phyloP scores from a whole-genome alignment of 257 asterid species.

The Rhazya stricta region DNA sequence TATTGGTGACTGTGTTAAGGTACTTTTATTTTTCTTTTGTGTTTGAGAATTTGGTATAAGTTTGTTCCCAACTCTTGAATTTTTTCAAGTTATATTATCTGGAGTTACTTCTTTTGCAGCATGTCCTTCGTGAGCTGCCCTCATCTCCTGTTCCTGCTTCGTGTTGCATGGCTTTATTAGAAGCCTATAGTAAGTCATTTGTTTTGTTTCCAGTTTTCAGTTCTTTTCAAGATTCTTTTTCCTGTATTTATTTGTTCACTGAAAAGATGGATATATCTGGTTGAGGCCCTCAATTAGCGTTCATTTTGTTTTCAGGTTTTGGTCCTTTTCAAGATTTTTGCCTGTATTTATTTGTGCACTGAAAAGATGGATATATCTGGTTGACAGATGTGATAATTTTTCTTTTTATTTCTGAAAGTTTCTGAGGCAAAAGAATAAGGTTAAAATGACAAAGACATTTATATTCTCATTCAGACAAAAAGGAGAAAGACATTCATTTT shows the following conservation, averaged over 20 bases:
- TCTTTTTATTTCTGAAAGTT: background rate
- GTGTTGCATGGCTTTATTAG: constrained; percentile 90
- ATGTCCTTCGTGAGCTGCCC: constrained; percentile 92
- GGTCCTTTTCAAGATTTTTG: constrained; percentile 10
- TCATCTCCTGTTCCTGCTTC: constrained; percentile 98
- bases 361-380: background rate
- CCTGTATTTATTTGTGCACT: background rate
- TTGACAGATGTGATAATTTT: background rate
- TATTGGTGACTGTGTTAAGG: constrained; percentile 90
- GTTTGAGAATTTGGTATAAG: background rate
- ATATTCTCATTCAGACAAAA: background rate
- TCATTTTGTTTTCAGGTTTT: background rate
- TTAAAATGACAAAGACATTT: background rate
- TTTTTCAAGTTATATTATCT: constrained; percentile 20
- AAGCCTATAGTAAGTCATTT: constrained; percentile 62
- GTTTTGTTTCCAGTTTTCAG: background rate
- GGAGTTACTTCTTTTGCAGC: constrained; percentile 46
- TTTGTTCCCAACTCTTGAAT: background rate
- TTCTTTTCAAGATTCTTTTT: constrained; percentile 13
- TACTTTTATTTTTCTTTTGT: constrained; percentile 19
- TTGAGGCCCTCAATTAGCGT: no score
- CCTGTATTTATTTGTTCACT: background rate
- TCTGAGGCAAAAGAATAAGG: background rate
- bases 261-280: background rate
- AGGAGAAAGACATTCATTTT: background rate